Conservation (phyloP, 148 eudicot species). For the Rhododendron griersonianum region DNA sequence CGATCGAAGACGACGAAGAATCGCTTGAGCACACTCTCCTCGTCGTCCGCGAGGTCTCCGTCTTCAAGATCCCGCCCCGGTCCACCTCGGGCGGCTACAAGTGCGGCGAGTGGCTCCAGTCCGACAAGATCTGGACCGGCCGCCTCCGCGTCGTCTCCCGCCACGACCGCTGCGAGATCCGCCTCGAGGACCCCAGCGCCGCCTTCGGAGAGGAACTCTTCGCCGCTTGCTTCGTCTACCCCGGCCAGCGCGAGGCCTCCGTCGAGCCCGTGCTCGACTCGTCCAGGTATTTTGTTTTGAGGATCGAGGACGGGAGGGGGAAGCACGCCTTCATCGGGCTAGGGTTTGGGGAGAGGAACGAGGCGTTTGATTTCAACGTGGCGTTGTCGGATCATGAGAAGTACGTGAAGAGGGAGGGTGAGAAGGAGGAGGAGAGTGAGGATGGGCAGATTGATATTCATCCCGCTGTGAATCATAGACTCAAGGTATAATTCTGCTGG, state of each 20-base stretch:
- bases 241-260: conserved; percentile 68
- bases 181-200: conserved; percentile 83
- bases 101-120: conserved; percentile 98
- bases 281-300: conserved; percentile 77
- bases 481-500: conserved; percentile 47
- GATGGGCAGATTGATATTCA: conserved; percentile 72
- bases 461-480: conserved; percentile 90
- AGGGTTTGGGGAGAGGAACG: conserved; percentile 87
- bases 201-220: conserved; percentile 57
- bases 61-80: conserved; percentile 95
- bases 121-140: conserved; percentile 98
- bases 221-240: conserved; percentile 75
- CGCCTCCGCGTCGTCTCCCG: conserved; percentile 88
- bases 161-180: conserved; percentile 77
- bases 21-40: conserved; percentile 95
- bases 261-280: conserved; percentile 91
- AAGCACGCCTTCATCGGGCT: conserved; percentile 88
- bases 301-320: conserved; percentile 92
- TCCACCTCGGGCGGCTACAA: conserved; percentile 88
- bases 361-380: conserved; percentile 97
- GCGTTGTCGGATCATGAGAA: conserved; percentile 95
- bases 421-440: conserved; percentile 40
- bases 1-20: conserved; percentile 52
- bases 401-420: conserved; percentile 70
- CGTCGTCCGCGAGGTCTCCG: conserved; percentile 89